Base-by-base conservation (phyloP, 2,329 filamentous ascomycete species). In the Hypoxylon sp. region DNA sequence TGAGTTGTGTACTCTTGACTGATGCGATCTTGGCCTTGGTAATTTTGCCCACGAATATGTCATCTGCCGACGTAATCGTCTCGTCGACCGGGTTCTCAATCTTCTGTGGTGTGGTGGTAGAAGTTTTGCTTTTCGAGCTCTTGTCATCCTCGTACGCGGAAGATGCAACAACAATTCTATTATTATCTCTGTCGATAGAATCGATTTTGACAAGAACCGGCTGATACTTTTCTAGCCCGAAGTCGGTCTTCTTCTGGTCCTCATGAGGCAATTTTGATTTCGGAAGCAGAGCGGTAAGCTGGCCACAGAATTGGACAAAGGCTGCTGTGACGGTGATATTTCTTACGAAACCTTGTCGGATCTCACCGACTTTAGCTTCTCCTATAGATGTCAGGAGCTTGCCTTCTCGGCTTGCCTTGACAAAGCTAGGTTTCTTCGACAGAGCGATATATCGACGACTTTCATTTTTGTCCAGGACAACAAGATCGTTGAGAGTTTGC, bases 1-100 rank as follows among this genome's bases (percentile, higher is more conserved):
- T 98, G 57, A 98, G 82, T 75, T 99, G 95, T 0, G 94, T 97
- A 50, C 90, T 89, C 78, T 97, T 97, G 73, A 97, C 82, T 0
- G 92, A 92, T n/a, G 87, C 86, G 46, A 99, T 87, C 70, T 85
- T 90, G 39, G 91, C 94, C 74, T 91, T 93, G 6, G 89, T 88
- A 48, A 91, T 76, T 68, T 85, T 90, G 55, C 94, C 94, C 28
- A 93, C 82, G 1, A 82, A 81, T 50, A 97, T 85, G 68, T 97
- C 92, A 47, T 89, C 87, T n/a, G 90, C 81, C 6, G 87, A 85
- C 32, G 80, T 82, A 62, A 92, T 83, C 4, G 80, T 82, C 6
- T 84, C 80, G 71, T 96, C 92, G 6, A 94, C 79, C 2, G 81
- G 75, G 47, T 82, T 81, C 30, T 78, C 77, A n/a, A 79, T 75